Evolutionary conservation across 2,329 filamentous ascomycete genomes (phyloP), one percentile per base, ranked within the genome.

Genomic region (Scopulariopsis brevicaulis): DNA sequence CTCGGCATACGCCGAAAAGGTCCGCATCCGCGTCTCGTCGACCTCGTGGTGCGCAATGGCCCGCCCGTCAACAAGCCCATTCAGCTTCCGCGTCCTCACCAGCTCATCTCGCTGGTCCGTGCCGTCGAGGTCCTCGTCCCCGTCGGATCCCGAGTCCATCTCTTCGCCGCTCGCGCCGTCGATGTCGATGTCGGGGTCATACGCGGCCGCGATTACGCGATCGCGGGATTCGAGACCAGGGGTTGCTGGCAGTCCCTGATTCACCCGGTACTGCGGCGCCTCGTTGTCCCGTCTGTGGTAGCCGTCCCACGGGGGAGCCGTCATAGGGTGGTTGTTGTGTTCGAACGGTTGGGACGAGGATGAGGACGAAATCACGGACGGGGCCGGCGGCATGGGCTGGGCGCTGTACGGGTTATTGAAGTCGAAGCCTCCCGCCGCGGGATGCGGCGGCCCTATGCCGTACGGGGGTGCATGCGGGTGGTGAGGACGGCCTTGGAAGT

Each of bases 1-100:
- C 18, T 76, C 69, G 1, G 73, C 74, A 63, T 77, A 75, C 3
- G 73, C 70, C 3, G 76, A 74, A 63, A 82, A 82, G 5, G 76
- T 74, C 59, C 78, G 72, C 52, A 79, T 70, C 20, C 73, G 72
- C 0, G 74, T 76, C 7, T 74, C 52, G 53, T 55, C 34, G 46
- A 57, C 48, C 50, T 57, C 55, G 46, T 51, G 48, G 34, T 57
- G 55, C n/a, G 46, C 43, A 15, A 57, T 50, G 14, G 48, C 14
- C 4, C 46, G 28, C 11, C 55, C 55, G 34, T 52, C 55, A 8
- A 57, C 37, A n/a, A 57, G 55, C 18, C 18, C 28, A n/a, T 46
- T 46, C 28, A 57, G 34, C 12, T 24, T 52, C 18, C 55, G 37
- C 28, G 28, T 35, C 43, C 48, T 57, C 15, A 15, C n/a, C 24